Conservation (phyloP, 1,284 basidiomycete genomes). For the Naganishia sp. region DNA sequence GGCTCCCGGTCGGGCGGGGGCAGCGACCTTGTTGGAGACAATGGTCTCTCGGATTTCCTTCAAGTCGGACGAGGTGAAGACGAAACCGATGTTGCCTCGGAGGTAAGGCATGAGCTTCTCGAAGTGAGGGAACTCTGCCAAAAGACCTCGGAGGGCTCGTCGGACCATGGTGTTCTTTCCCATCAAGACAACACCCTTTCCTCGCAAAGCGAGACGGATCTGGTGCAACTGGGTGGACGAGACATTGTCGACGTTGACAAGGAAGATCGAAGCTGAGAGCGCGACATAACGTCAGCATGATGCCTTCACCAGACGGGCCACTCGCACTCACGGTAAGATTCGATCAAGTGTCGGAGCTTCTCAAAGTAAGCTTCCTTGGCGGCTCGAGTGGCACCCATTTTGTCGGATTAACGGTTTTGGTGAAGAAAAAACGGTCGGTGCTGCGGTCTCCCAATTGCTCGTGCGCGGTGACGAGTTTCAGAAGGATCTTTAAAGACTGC, state of each 20-base stretch:
- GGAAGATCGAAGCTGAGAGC: constrained; percentile 83
- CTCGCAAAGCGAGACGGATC: constrained; percentile 94
- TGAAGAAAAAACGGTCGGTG: constrained; percentile 35
- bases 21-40: constrained; percentile 94
- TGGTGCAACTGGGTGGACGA: constrained; percentile 98
- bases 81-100: constrained; percentile 98
- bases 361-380: constrained; percentile 92
- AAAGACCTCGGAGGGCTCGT: constrained; percentile 89
- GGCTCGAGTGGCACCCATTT: constrained; percentile 88
- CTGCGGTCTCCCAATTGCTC: constrained; percentile 53
- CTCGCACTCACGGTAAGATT: constrained; percentile 74
- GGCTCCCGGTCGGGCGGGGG: constrained; percentile 97
- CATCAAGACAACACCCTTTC: constrained; percentile 97
- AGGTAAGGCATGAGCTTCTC: constrained; percentile 95
- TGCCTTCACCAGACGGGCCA: neutral
- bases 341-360: constrained; percentile 91
- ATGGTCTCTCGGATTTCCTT: constrained; percentile 93
- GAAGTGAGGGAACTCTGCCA: constrained; percentile 87
- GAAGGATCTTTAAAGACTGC: constrained; percentile 56
- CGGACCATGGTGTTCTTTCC: constrained; percentile 99
- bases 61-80: constrained; percentile 91
- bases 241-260: constrained; percentile 99
- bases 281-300: neutral
- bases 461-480: constrained; percentile 42
- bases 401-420: constrained; percentile 44